Evolutionary conservation across 768 basidiomycete genomes (phyloP).

Genomic region (Tulasnella calospora): DNA sequence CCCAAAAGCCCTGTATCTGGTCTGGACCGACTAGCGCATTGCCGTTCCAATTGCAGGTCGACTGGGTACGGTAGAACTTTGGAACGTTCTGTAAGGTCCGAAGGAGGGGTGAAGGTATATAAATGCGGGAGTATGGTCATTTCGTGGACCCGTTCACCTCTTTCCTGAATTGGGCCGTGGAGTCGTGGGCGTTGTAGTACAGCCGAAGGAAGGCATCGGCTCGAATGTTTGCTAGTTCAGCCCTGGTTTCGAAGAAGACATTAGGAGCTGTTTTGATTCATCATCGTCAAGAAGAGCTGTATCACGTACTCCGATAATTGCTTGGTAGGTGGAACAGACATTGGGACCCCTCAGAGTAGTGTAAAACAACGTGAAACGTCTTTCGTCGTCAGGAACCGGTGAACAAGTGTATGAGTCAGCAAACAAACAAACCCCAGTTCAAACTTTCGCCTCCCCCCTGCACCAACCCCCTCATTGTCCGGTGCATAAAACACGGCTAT

Average conservation of each 20-base stretch:
- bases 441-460: no score
- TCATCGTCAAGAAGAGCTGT: not conserved
- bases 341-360: no score
- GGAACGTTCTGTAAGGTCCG: slow-evolving; percentile 55
- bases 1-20: slow-evolving; percentile 43
- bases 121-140: not conserved
- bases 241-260: slow-evolving; percentile 41
- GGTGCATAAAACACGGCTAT: no score
- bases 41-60: slow-evolving; percentile 81
- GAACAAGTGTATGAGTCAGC: not conserved
- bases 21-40: slow-evolving; percentile 69
- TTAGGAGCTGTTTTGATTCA: not conserved
- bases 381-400: no score
- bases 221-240: slow-evolving; percentile 78
- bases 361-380: no score
- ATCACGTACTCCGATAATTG: not conserved
- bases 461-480: no score
- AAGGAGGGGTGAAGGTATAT: not conserved
- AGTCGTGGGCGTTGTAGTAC: slow-evolving; percentile 80
- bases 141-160: slow-evolving; percentile 11
- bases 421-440: not conserved
- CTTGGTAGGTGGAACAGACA: not conserved
- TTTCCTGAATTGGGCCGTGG: slow-evolving; percentile 50
- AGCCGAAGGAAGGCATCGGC: slow-evolving; percentile 78
- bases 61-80: slow-evolving; percentile 72